Percentiles rank a stretch among this genome's conserved stretches.
These are phyloP conservation scores for Backusella parvicylindrica DNA, from an alignment of 192 early-diverging fungal species.

Conservation along the genomic window DNA sequence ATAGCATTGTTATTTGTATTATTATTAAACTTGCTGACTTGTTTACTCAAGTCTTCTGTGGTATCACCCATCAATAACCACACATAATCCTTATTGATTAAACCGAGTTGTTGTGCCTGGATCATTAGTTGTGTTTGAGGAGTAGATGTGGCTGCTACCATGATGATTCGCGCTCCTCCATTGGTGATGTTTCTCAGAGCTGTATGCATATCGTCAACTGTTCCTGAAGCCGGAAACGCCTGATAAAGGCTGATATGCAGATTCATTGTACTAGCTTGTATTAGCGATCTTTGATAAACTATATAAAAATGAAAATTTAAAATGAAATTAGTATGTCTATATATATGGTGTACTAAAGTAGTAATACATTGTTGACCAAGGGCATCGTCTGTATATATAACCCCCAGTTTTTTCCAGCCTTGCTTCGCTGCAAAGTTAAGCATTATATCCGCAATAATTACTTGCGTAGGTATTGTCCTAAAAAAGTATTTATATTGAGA, in stretches of 20 bases:
- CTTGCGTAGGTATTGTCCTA: slow-evolving; percentile 48
- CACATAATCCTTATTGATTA: slow-evolving; percentile 35
- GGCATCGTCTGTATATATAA: slow-evolving; percentile 47
- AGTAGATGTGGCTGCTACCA: slow-evolving; percentile 39
- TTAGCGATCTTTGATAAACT: slow-evolving; percentile 41
- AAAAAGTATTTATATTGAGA: slow-evolving; percentile 46
- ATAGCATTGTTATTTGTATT: slow-evolving; percentile 11
- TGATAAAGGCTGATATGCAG: slow-evolving; percentile 36
- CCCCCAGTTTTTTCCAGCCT: slow-evolving; percentile 42
- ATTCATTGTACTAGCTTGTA: slow-evolving; percentile 25
- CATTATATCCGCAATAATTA: slow-evolving; percentile 45
- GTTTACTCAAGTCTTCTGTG: slow-evolving; percentile 19
- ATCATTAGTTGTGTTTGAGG: slow-evolving; percentile 33
- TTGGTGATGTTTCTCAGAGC: slow-evolving; percentile 28
- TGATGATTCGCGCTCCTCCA: slow-evolving; percentile 38
- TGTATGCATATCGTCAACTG: slow-evolving; percentile 18
- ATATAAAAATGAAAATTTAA: not conserved
- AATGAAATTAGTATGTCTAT: not conserved
- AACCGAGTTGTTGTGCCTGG: slow-evolving; percentile 37
- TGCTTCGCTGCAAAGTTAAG: slow-evolving; percentile 43
- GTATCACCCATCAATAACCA: slow-evolving; percentile 45
- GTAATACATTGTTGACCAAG: slow-evolving; percentile 45
- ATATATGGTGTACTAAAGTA: not conserved
- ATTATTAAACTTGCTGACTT: slow-evolving; percentile 14
- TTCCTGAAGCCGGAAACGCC: slow-evolving; percentile 33